A percentile compares a stretch with the other conserved stretches of the same genome.
These are phyloP conservation scores for Albugo candida DNA, from an alignment of 352 stramenopile species.

Conservation along the genomic window DNA sequence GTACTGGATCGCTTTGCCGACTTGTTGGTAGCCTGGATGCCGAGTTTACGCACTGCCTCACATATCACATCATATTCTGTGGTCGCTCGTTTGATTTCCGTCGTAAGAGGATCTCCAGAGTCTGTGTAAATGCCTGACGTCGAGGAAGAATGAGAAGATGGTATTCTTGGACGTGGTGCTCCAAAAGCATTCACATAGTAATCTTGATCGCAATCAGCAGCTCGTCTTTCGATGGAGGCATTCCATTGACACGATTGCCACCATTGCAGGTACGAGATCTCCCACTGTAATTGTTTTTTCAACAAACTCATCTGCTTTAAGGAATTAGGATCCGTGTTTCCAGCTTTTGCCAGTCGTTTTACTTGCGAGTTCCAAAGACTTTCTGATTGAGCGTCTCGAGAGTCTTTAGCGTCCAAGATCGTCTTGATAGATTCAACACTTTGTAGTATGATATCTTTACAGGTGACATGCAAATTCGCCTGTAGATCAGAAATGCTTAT, in stretches of 20 bases:
- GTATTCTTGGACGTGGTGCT: too few species aligned
- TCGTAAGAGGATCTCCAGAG: too few species aligned
- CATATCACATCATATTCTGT: too few species aligned
- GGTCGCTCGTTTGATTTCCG: too few species aligned
- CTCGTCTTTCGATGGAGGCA: constrained; percentile 23
- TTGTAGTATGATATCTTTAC: constrained; percentile 30
- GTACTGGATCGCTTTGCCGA: too few species aligned
- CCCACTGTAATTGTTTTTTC: constrained; percentile 39
- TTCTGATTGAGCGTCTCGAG: not conserved
- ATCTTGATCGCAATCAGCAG: not conserved
- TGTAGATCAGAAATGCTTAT: constrained; percentile 39
- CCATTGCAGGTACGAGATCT: constrained; percentile 36
- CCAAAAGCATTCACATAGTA: too few species aligned
- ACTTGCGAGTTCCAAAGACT: not conserved
- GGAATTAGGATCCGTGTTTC: constrained; percentile 5
- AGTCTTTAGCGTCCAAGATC: not conserved
- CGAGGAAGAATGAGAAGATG: too few species aligned
- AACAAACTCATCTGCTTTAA: constrained; percentile 23
- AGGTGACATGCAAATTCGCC: constrained; percentile 21
- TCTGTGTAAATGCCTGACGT: too few species aligned
- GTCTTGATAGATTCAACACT: not conserved
- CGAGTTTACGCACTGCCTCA: too few species aligned
- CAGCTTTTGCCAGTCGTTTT: not conserved
- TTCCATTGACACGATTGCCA: constrained; percentile 31
- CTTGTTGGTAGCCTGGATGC: too few species aligned